A percentile compares a stretch with the other conserved stretches of the same genome.
phyloP scores from a whole-genome alignment of 768 basidiomycete species.

The Lentinula sp. region DNA sequence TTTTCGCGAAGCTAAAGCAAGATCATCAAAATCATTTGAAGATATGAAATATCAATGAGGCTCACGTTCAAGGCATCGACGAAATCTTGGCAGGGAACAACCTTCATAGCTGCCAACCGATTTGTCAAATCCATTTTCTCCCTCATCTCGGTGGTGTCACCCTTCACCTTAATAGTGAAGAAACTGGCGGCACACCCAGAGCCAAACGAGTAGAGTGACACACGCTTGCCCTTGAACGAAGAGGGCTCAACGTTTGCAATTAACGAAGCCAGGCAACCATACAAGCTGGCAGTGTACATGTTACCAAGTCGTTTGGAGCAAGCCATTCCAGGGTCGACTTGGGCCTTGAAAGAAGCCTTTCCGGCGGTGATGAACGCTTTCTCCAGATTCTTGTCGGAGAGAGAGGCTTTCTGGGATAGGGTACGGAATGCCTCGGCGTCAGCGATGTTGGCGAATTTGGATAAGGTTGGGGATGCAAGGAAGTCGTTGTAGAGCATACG shows the following conservation, averaged over 20 bases:
- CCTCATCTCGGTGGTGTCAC: slow-evolving; percentile 77
- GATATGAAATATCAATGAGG: slow-evolving; percentile 7
- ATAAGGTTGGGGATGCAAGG: slow-evolving; percentile 62
- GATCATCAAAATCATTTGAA: not conserved
- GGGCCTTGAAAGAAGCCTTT: slow-evolving; percentile 66
- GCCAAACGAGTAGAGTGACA: slow-evolving; percentile 96
- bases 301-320: slow-evolving; percentile 91
- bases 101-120: slow-evolving; percentile 79
- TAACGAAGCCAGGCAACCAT: slow-evolving; percentile 88
- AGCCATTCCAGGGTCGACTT: slow-evolving; percentile 78
- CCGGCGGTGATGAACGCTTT: slow-evolving; percentile 86
- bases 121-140: slow-evolving; percentile 77
- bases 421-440: slow-evolving; percentile 66
- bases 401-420: slow-evolving; percentile 62
- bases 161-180: slow-evolving; percentile 84
- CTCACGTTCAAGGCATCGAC: slow-evolving; percentile 74
- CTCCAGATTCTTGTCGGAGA: slow-evolving; percentile 93
- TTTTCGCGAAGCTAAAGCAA: slow-evolving; percentile 78
- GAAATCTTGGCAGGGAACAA: slow-evolving; percentile 89
- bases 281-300: slow-evolving; percentile 97
- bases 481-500: slow-evolving; percentile 93
- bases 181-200: slow-evolving; percentile 93
- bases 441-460: slow-evolving; percentile 66
- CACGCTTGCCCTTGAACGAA: slow-evolving; percentile 72
- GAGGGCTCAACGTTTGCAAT: slow-evolving; percentile 67